phyloP scores from a whole-genome alignment of 2,329 filamentous ascomycete genomes.

The Ophiocordyceps camponoti-saundersi region DNA sequence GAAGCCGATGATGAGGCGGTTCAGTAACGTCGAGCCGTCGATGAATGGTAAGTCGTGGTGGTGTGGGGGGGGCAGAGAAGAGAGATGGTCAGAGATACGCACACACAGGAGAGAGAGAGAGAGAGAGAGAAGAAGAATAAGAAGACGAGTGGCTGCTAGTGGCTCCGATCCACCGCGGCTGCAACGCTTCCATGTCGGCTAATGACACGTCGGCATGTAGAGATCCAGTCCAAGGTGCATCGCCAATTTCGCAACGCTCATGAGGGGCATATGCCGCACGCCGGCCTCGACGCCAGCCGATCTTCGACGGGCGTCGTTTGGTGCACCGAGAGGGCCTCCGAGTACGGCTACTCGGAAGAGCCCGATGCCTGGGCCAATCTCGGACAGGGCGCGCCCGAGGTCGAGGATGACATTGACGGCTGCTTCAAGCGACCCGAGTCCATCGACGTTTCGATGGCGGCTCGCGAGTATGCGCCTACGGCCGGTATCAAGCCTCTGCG shows the following conservation, averaged over 20 bases:
- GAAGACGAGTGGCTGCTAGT: too few species aligned
- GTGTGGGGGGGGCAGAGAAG: background rate
- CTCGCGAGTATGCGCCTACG: constrained; percentile 82
- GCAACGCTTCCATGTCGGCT: background rate
- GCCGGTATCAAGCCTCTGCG: constrained; percentile 84
- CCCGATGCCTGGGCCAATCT: constrained; percentile 81
- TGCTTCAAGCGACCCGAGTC: constrained; percentile 68
- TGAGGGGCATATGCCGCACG: constrained; percentile 79
- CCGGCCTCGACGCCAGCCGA: constrained; percentile 74
- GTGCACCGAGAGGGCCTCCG: constrained; percentile 74
- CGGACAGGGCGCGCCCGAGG: constrained; percentile 85
- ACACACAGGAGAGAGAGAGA: too few species aligned
- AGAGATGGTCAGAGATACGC: too few species aligned
- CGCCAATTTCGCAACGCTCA: constrained; percentile 79
- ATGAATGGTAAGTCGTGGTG: constrained; percentile 28
- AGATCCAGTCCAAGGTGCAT: constrained; percentile 70
- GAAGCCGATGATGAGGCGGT: constrained; percentile 33
- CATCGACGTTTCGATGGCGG: constrained; percentile 62
- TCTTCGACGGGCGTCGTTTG: constrained; percentile 90
- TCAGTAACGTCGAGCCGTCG: constrained; percentile 41
- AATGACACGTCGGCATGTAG: constrained; percentile 23
- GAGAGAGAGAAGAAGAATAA: background rate
- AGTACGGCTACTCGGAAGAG: constrained; percentile 75
- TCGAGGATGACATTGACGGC: constrained; percentile 80
- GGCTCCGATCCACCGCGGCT: constrained; percentile 1